Evolutionary conservation across 345 rosid species (phyloP).

Genomic region (Dovyalis caffra): DNA sequence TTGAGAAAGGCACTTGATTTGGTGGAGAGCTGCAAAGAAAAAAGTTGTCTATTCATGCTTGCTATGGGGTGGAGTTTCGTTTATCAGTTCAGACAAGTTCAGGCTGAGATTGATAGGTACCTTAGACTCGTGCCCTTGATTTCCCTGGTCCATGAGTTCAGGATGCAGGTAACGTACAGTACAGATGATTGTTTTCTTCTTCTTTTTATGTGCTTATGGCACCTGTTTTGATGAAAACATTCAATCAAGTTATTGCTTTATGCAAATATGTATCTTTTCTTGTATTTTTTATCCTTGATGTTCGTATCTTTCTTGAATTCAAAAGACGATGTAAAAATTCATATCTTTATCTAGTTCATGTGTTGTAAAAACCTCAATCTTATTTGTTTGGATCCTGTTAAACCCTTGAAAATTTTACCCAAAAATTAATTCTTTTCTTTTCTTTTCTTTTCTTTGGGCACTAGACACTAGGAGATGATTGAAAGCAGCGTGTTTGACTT

Average conservation of each 20-base stretch:
- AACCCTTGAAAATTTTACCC: too few relatives aligned
- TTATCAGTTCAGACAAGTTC: slow-evolving; percentile 36
- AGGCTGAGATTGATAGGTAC: slow-evolving; percentile 40
- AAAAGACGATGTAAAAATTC: too few relatives aligned
- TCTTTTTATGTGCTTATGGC: not conserved
- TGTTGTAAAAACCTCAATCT: too few relatives aligned
- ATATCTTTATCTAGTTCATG: too few relatives aligned
- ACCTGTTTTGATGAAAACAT: too few relatives aligned
- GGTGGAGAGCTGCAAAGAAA: slow-evolving; percentile 38
- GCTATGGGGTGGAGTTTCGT: slow-evolving; percentile 46
- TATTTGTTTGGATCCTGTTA: too few relatives aligned
- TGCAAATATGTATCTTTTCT: too few relatives aligned
- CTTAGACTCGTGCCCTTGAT: slow-evolving; percentile 36
- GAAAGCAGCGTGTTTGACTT: not conserved
- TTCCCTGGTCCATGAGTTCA: slow-evolving; percentile 37
- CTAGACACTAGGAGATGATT: not conserved
- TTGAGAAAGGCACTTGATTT: slow-evolving; percentile 28
- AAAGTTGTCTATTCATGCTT: slow-evolving; percentile 37
- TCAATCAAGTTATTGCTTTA: too few relatives aligned
- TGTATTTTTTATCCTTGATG: too few relatives aligned
- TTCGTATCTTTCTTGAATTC: too few relatives aligned
- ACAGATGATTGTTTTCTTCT: not conserved
- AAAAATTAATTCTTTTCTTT: too few relatives aligned
- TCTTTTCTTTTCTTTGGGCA: too few relatives aligned
- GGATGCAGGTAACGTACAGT: slow-evolving; percentile 28